Evolutionary conservation across 495 filamentous ascomycete species (phyloP).

Genomic region (Evansstolkia leycettana): DNA sequence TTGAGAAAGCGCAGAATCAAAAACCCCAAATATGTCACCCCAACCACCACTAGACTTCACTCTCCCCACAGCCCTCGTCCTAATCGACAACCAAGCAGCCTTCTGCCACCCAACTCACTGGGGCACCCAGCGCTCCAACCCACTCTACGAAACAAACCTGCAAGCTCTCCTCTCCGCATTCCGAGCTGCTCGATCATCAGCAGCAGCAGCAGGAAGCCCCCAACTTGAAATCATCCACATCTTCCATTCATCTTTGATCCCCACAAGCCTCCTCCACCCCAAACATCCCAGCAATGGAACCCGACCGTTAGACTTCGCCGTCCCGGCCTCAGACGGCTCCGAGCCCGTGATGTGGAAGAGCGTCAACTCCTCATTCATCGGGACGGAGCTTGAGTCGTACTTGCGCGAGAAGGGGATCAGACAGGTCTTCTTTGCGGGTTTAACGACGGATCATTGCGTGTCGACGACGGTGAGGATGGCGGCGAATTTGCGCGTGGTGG

Average conservation of each 20-base stretch:
- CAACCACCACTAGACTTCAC: conserved; percentile 8
- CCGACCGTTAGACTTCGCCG: conserved; percentile 24
- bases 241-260: conserved; percentile 28
- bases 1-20: too few species aligned
- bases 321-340: conserved; percentile 23
- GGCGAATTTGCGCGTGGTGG: conserved; percentile 32
- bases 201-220: conserved; percentile 3
- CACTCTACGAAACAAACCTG: conserved; percentile 32
- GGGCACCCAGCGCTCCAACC: conserved; percentile 33
- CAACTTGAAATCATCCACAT: conserved; percentile 32
- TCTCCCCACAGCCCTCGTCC: conserved; percentile 36
- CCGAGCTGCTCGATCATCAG: conserved; percentile 14
- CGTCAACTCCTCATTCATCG: conserved; percentile 38
- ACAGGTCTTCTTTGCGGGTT: conserved; percentile 28
- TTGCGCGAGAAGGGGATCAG: conserved; percentile 21
- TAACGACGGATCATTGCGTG: conserved; percentile 41
- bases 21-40: too few species aligned
- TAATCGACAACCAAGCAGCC: conserved; percentile 47
- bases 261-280: conserved; percentile 20
- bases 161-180: conserved; percentile 28
- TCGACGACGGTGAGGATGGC: conserved; percentile 39
- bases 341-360: conserved; percentile 33
- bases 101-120: conserved; percentile 32
- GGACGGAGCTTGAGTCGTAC: conserved; percentile 27
- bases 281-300: conserved; percentile 15